These are phyloP conservation scores for Kurtzmaniella quercitrusa DNA, from an alignment of 1,139 yeast species.

Conservation along the genomic window DNA sequence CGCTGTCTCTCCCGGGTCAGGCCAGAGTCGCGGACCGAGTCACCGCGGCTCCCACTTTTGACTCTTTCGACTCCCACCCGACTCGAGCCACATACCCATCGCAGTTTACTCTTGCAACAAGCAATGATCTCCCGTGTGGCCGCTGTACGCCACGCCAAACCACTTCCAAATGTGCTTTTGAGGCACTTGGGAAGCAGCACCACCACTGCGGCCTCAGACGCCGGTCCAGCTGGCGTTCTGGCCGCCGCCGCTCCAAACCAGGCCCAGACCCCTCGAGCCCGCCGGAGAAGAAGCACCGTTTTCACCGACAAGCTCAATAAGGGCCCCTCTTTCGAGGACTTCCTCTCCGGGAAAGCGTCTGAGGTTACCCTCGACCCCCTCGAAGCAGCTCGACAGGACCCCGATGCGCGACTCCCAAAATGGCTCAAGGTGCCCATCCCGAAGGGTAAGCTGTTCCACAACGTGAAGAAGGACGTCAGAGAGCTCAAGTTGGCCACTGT, in stretches of 20 bases:
- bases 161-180: neutral
- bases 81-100: neutral
- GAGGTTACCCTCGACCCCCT: slow-evolving; percentile 62
- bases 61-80: no score
- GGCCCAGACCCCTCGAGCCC: slow-evolving; percentile 7
- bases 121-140: neutral
- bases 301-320: slow-evolving; percentile 70
- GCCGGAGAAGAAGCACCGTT: slow-evolving; percentile 49
- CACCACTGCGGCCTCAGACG: neutral
- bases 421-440: slow-evolving; percentile 98
- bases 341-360: slow-evolving; percentile 75
- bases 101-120: neutral
- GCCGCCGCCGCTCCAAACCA: neutral
- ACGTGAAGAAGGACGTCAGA: slow-evolving; percentile 78
- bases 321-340: slow-evolving; percentile 95
- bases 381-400: slow-evolving; percentile 58
- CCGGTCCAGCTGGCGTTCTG: neutral
- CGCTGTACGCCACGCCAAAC: neutral
- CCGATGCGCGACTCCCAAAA: slow-evolving; percentile 70
- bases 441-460: slow-evolving; percentile 77
- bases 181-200: neutral
- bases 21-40: no score
- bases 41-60: neutral
- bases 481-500: slow-evolving; percentile 91
- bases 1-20: no score